phyloP scores from a whole-genome alignment of 768 basidiomycete species.

The Naganishia vaughanmartiniae region DNA sequence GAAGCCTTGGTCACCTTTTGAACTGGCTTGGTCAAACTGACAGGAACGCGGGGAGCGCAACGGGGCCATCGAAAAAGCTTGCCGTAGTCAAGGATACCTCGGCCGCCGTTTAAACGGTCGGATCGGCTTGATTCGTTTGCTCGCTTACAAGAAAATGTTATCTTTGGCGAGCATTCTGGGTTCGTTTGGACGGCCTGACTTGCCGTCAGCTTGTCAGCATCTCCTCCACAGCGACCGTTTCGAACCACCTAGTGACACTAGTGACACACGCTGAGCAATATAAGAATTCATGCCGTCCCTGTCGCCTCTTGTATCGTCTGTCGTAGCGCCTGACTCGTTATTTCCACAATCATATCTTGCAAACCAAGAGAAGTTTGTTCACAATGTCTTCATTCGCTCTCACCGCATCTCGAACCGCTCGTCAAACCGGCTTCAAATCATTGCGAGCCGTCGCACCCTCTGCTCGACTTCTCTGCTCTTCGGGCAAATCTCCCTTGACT shows the following conservation, averaged over 20 bases:
- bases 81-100: neutral
- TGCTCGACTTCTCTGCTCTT: neutral
- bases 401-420: conserved; percentile 8
- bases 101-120: neutral
- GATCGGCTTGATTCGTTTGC: neutral
- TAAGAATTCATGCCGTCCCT: neutral
- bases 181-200: neutral
- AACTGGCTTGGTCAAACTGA: no score
- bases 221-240: neutral
- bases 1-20: neutral
- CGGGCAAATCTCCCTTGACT: neutral
- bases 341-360: neutral
- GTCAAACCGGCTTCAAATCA: conserved; percentile 21
- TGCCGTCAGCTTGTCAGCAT: neutral
- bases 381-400: conserved; percentile 17
- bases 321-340: neutral
- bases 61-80: neutral
- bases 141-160: conserved; percentile 11
- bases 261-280: neutral
- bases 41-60: neutral
- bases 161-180: neutral
- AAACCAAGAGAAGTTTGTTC: neutral
- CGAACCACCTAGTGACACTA: neutral
- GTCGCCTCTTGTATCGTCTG: neutral
- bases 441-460: neutral